Evolutionary conservation across 768 basidiomycete species (phyloP), one percentile per base, ranked within the genome.

Genomic region (Kockovaella imperatae): DNA sequence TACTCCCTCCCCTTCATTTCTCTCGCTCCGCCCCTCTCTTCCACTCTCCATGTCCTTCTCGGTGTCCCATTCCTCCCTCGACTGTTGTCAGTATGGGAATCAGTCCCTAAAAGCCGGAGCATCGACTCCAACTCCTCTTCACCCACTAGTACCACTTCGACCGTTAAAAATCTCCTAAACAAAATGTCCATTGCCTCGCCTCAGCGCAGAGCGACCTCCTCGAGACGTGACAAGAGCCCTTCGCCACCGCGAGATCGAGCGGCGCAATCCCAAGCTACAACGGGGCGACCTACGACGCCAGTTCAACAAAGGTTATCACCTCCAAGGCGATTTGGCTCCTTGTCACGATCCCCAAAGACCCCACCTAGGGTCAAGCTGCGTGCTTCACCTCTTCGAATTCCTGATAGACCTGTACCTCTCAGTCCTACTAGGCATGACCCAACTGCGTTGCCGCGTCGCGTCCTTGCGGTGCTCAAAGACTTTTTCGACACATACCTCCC

Each of bases 1-100:
- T 76, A 80, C 53, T 61, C 75, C n/a, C 76, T 85, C 20, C 80
- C 84, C 0, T 76, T 78, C 3, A 75, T 78, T 4, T 80, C 78
- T 2, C 74, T 93, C 30, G 73, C 79, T 0, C 71, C 83, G 0
- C 87, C 90, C 0, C 71, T 95, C 28, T 82, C 85, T 1, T 84
- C 93, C 52, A 77, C 83, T 45, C 83, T 93, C 32, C 86, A 95
- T 63, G 75, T 80, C 8, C 77, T 95, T 36, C 85, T 91, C 51
- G 79, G 77, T 28, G 78, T 91, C 48, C 90, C 90, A 35, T 75
- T 86, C 45, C 72, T 75, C 42, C 46, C 57, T 42, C 60, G 51
- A 48, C 67, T 42, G 42, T 53, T 54, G 53, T 65, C 69, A 30
- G 75, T 70, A 32, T 70, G 60, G 60, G 72, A 71, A 24, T 72